Evolutionary conservation across 176 grass and related monocot species (phyloP).

Genomic region (Bromus sterilis): DNA sequence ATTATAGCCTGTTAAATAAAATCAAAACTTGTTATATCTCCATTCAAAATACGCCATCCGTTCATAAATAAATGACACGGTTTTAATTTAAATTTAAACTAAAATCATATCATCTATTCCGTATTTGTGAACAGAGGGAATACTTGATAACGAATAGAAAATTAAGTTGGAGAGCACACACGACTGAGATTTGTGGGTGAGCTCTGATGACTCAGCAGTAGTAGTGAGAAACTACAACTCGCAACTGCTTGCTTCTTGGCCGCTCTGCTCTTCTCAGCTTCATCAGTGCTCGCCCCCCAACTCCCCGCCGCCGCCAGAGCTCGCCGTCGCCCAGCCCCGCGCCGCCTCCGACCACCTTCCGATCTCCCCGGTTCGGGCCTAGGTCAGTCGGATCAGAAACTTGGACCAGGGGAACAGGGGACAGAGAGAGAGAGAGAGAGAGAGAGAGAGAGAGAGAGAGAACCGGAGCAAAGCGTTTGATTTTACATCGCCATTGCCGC

Average conservation of each 20-base stretch:
- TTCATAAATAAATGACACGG: too few species aligned
- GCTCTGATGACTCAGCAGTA: slow-evolving; percentile 16
- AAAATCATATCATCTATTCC: too few species aligned
- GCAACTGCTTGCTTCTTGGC: neutral
- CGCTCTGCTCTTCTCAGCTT: neutral
- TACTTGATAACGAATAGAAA: too few species aligned
- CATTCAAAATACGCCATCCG: too few species aligned
- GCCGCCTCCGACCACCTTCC: neutral
- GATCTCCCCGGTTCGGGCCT: neutral
- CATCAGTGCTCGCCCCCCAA: neutral
- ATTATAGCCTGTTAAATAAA: too few species aligned
- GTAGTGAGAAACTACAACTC: slow-evolving; percentile 27
- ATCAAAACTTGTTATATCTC: too few species aligned
- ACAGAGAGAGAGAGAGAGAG: neutral
- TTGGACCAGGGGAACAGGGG: neutral
- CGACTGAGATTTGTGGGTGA: neutral
- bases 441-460: too few species aligned
- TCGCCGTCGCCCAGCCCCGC: neutral
- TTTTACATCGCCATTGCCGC: neutral
- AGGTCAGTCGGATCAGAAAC: neutral
- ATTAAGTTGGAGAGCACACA: neutral
- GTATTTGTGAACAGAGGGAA: too few species aligned
- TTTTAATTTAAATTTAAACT: too few species aligned
- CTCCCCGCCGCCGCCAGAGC: neutral
- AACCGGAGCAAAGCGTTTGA: too few species aligned